Base-by-base conservation (phyloP, 805 yeast species). In the Spathaspora girioi region DNA sequence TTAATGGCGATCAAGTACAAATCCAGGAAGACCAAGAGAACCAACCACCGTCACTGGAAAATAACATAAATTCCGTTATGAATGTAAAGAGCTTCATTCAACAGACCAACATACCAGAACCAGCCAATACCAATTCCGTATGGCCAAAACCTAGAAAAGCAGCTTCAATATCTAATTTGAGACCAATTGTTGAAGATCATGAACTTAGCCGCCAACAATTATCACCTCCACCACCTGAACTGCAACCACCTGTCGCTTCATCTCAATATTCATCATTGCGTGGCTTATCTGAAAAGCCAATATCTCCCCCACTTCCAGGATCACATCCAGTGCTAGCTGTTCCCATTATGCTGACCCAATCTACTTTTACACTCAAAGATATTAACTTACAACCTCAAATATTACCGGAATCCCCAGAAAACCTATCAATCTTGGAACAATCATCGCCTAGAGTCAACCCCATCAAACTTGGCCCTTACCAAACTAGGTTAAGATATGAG, bases 401-500 rank as follows among this genome's bases (percentile, higher is more conserved):
- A 20, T 20, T 14, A 18, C 47, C 38, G 2, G 47, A 46, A 23
- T 32, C 48, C 14, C 20, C 40, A 48, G 18, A 45, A 44, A 20
- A 45, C 17, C 23, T 45, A 3, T 35, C 47, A 18, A 14, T 48
- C 44, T 15, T 51, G 54, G 43, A 47, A 47, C 35, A 32, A 43
- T 23, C 31, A 31, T 31, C 45, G 10, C 49, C 48, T 5, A 32
- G 17, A 20, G 46, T 11, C 2, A 35, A 15, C 8, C n/a, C 46
- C 1, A 11, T 38, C 5, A 45, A 47, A 32, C 38, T 48, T n/a
- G 43, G 47, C 17, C 40, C 55, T 2, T 73, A 70, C 54, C 67
- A 70, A 47, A 62, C 63, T 29, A 65, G 65, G 50, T 60, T 73
- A 38, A 67, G 64, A 51, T 73, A 73, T 54, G 49, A 60, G 42